Percentiles rank a stretch among this genome's conserved stretches.
Evolutionary conservation across 371 early-diverging fungal species (phyloP).

Genomic region (Rhizopus arrhizus): DNA sequence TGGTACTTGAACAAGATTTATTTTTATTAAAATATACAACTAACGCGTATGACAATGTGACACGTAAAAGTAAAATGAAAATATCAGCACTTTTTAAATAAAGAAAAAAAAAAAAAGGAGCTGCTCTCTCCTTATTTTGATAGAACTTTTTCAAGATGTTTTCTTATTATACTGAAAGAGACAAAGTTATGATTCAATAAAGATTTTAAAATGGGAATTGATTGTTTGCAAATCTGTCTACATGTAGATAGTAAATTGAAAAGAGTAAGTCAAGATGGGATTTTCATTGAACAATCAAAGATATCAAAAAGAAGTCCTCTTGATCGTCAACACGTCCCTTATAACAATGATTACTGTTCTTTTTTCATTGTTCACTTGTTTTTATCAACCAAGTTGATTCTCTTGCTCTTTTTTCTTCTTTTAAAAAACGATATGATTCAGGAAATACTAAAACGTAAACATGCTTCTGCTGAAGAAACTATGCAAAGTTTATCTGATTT

Average conservation of each 20-base stretch:
- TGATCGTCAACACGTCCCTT: no score
- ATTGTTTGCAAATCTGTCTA: constrained; percentile 22
- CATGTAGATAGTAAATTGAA: constrained; percentile 22
- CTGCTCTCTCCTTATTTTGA: no score
- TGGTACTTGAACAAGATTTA: no score
- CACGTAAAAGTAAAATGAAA: no score
- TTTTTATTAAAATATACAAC: no score
- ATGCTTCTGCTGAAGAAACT: constrained; percentile 18
- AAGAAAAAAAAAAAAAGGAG: no score
- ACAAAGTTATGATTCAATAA: constrained; percentile 4
- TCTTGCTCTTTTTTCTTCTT: background rate
- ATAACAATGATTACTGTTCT: background rate
- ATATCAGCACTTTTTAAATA: no score
- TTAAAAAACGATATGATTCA: background rate
- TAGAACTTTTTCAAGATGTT: no score
- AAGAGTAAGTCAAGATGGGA: constrained; percentile 43
- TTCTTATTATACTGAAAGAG: no score
- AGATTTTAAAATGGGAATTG: constrained; percentile 26
- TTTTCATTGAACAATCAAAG: constrained; percentile 43
- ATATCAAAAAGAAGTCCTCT: constrained; percentile 32
- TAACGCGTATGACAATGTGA: no score
- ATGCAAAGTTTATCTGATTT: constrained; percentile 29
- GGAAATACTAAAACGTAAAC: constrained; percentile 25
- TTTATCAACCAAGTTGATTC: background rate
- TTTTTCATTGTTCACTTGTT: no score